Evolutionary conservation across 768 basidiomycete species (phyloP).

Genomic region (Brasilioporus rufonigricans): DNA sequence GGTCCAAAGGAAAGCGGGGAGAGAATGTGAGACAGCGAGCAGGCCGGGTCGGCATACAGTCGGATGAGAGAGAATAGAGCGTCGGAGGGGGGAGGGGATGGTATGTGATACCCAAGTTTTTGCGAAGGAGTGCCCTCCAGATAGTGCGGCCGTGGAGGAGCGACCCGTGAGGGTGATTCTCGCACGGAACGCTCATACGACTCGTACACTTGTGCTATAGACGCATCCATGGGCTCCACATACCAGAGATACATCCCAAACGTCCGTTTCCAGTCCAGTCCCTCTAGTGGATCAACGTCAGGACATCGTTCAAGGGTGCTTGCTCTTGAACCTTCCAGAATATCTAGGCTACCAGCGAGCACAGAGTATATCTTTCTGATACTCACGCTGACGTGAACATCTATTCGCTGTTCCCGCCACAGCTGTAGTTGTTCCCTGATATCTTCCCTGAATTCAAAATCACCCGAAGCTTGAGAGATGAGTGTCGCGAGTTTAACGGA

Average conservation of each 20-base stretch:
- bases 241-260: constrained; percentile 94
- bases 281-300: constrained; percentile 63
- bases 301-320: constrained; percentile 50
- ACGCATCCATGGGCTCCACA: constrained; percentile 64
- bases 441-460: constrained; percentile 69
- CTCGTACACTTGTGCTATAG: constrained; percentile 66
- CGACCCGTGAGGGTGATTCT: constrained; percentile 39
- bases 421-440: constrained; percentile 71
- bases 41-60: constrained; percentile 69
- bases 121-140: constrained; percentile 30
- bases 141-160: constrained; percentile 62
- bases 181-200: constrained; percentile 51
- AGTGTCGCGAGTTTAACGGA: constrained; percentile 87
- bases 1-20: constrained; percentile 71
- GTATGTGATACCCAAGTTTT: constrained; percentile 41
- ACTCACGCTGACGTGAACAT: constrained; percentile 61
- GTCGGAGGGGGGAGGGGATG: constrained; percentile 53
- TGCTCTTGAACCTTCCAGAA: constrained; percentile 53
- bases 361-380: constrained; percentile 82
- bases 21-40: constrained; percentile 66
- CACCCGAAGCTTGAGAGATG: constrained; percentile 82
- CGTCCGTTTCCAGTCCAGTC: constrained; percentile 91
- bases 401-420: constrained; percentile 79
- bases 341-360: constrained; percentile 70
- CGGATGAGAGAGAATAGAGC: constrained; percentile 80